phyloP scores from a whole-genome alignment of 2,329 filamentous ascomycete species.

The Xylariales sp. region DNA sequence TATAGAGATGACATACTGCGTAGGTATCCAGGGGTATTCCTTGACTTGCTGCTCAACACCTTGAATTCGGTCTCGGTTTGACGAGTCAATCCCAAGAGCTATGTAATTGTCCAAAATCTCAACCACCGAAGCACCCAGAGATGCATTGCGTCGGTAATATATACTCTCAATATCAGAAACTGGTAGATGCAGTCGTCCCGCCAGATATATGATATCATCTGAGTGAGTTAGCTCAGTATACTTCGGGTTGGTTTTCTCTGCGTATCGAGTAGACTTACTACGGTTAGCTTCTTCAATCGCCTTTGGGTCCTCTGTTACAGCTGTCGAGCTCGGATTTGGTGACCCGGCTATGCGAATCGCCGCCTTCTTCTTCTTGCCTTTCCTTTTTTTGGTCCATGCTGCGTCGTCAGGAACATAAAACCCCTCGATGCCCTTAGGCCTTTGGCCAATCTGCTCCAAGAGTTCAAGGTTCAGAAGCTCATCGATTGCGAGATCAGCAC shows the following conservation, averaged over 20 bases:
- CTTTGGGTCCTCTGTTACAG: constrained; percentile 9
- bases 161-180: constrained; percentile 35
- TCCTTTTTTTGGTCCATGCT: constrained; percentile 18
- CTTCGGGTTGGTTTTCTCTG: no score
- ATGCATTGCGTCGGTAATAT: constrained; percentile 34
- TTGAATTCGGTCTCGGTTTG: constrained; percentile 19
- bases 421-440: constrained; percentile 73
- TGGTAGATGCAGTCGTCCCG: constrained; percentile 37
- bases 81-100: constrained; percentile 29
- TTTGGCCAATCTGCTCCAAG: constrained; percentile 62
- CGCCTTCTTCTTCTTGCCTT: constrained; percentile 32
- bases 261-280: no score
- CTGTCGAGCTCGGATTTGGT: constrained; percentile 5
- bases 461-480: constrained; percentile 75
- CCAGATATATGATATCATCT: constrained; percentile 40
- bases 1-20: constrained; percentile 36
- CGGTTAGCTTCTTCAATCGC: constrained; percentile 11
- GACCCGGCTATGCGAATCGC: not conserved
- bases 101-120: constrained; percentile 40
- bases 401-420: constrained; percentile 58
- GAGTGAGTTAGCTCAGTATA: not conserved
- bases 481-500: constrained; percentile 69
- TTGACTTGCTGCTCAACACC: constrained; percentile 29
- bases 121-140: constrained; percentile 35
- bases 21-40: constrained; percentile 38